Base-by-base conservation (phyloP, 805 yeast species). In the Starmera amethionina region DNA sequence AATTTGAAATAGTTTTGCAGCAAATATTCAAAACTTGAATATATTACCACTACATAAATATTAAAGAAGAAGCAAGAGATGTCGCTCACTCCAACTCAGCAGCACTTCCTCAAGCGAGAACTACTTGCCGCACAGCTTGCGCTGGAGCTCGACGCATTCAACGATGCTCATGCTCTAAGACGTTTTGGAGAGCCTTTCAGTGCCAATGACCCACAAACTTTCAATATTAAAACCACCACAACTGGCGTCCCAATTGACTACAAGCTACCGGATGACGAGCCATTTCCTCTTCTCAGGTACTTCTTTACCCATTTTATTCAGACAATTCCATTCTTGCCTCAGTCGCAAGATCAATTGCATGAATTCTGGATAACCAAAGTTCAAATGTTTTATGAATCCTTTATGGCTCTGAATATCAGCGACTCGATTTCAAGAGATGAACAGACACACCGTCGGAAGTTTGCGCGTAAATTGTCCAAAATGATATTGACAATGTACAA, bases 21-120 rank as follows among this genome's bases (percentile, higher is more conserved):
- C 27, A 22, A 22, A 22, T 22, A 22, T 22, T 22, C 9, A 22
- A 22, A 22, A 22, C 9, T 8, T 22, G 6, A 22, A 4, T 22
- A 8, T 7, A 22, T 22, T 22, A 22, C 27, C n/a, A n/a, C n/a
- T n/a, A n/a, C n/a, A n/a, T n/a, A n/a, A n/a, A n/a, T n/a, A n/a
- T n/a, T n/a, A n/a, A 22, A 6, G 27, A 22, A 22, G 9, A 6
- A 22, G 27, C 22, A 4, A 5, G 35, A 27, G 36, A 15, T 19
- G 18, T 18, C 7, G 12, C 40, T 82, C 36, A 60, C 76, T 12
- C 75, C 89, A 3, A 67, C 73, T 0, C 86, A 89, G 56, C 95
- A 87, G 59, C 97, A 90, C 54, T 84, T 82, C 58, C 69, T 93
- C 40, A 90, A 90, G 59, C 77, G 94, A 51, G 89, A 85, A 60